Percentiles rank a stretch among this genome's conserved stretches.
These are phyloP conservation scores for Fusarium robinianum DNA, from an alignment of 2,329 filamentous ascomycete genomes.

Conservation along the genomic window DNA sequence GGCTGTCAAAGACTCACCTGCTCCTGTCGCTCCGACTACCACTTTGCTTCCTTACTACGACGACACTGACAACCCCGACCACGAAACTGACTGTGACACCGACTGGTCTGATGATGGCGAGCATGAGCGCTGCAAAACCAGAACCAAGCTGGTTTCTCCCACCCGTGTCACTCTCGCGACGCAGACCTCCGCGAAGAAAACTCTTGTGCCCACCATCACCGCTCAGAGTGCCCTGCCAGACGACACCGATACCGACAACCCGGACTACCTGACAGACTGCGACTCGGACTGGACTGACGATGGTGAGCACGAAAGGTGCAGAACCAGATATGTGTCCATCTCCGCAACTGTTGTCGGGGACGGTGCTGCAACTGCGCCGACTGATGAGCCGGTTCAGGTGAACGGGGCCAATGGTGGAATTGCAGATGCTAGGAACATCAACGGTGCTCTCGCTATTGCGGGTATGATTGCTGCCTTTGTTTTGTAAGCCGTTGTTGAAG, in stretches of 20 bases:
- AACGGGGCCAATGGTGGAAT: too few relatives aligned
- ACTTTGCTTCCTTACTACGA: background rate
- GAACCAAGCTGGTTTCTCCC: background rate
- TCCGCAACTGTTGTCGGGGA: background rate
- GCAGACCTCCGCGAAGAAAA: too few relatives aligned
- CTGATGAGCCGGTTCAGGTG: too few relatives aligned
- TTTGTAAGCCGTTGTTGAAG: too few relatives aligned
- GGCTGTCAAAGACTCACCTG: background rate
- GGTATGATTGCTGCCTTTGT: too few relatives aligned
- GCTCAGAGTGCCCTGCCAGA: background rate
- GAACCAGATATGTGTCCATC: background rate
- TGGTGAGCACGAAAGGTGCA: background rate
- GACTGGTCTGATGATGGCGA: constrained; percentile 4
- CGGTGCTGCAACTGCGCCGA: too few relatives aligned
- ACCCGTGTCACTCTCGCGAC: background rate
- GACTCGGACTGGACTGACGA: background rate
- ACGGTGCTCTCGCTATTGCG: background rate
- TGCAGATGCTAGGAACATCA: background rate
- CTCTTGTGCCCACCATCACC: too few relatives aligned
- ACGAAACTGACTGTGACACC: background rate
- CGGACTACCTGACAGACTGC: background rate
- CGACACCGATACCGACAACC: background rate
- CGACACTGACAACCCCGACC: background rate
- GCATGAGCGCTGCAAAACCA: background rate
- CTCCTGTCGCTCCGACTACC: background rate